Evolutionary conservation across 2,329 filamentous ascomycete species (phyloP).

Genomic region (Drechmeria coniospora): DNA sequence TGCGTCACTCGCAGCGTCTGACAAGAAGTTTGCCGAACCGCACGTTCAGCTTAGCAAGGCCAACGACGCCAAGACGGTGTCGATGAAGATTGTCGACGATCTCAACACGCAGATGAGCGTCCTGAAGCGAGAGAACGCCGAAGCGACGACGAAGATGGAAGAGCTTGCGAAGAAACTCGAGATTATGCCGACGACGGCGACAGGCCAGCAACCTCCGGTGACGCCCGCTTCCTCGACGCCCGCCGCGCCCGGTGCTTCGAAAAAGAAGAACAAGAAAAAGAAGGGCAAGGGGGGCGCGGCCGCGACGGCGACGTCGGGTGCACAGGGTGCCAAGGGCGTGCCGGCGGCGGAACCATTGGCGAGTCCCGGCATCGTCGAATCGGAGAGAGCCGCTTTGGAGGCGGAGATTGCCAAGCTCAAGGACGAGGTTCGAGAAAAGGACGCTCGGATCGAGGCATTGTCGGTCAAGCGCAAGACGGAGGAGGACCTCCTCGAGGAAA

Average conservation of each 20-base stretch:
- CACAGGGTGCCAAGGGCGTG: slow-evolving; percentile 13
- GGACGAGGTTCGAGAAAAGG: slow-evolving; percentile 45
- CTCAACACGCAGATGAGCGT: slow-evolving; percentile 21
- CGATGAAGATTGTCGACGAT: slow-evolving; percentile 25
- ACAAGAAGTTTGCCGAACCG: slow-evolving; percentile 21
- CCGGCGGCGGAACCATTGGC: slow-evolving; percentile 15
- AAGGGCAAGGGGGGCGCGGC: slow-evolving; percentile 61
- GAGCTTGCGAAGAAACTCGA: slow-evolving; percentile 30
- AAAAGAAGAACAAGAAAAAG: slow-evolving; percentile 74
- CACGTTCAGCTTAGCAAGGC: slow-evolving; percentile 24
- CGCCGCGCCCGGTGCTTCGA: slow-evolving; percentile 11
- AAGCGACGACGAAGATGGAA: slow-evolving; percentile 17
- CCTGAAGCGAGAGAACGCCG: slow-evolving; percentile 17
- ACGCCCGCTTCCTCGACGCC: slow-evolving; percentile 10
- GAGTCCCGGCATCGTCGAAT: slow-evolving; percentile 7
- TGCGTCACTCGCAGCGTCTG: slow-evolving; percentile 17
- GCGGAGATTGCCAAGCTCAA: slow-evolving; percentile 35
- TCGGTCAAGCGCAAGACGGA: slow-evolving; percentile 57
- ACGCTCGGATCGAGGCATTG: slow-evolving; percentile 57
- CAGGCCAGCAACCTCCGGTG: slow-evolving; percentile 9
- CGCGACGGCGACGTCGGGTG: slow-evolving; percentile 13
- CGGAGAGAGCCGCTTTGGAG: slow-evolving; percentile 24
- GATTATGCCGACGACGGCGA: slow-evolving; percentile 7
- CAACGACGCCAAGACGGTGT: slow-evolving; percentile 21
- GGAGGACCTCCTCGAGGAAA: slow-evolving; percentile 68